Evolutionary conservation across 2,329 filamentous ascomycete species (phyloP).

Genomic region (Phoma sp.): DNA sequence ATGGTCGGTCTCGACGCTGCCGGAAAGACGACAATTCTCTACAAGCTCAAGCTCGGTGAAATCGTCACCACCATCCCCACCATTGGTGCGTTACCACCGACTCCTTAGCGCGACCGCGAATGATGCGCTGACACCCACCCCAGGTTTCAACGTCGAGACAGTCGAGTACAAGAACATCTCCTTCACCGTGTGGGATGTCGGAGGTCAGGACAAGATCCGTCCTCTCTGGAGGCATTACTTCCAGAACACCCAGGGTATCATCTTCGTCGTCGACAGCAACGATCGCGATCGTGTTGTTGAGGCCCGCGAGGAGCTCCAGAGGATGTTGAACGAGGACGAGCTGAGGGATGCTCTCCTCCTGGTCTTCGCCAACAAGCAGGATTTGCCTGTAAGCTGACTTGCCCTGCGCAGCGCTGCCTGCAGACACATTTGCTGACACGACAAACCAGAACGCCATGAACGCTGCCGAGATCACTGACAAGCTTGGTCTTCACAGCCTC

Average conservation of each 20-base stretch:
- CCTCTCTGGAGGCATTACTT: constrained; percentile 99
- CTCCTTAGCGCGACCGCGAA: constrained; percentile 6
- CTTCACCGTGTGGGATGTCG: constrained; percentile 99
- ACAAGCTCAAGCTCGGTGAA: constrained; percentile 98
- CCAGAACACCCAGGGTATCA: constrained; percentile 91
- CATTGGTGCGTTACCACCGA: constrained; percentile 63
- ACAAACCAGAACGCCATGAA: constrained; percentile 93
- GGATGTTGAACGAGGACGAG: constrained; percentile 97
- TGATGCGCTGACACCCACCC: constrained; percentile 32
- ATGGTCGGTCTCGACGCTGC: constrained; percentile 98
- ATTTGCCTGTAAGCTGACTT: constrained; percentile 72
- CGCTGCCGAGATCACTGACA: constrained; percentile 99
- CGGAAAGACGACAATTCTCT: constrained; percentile 96
- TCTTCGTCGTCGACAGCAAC: constrained; percentile 97
- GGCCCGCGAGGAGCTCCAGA: constrained; percentile 89
- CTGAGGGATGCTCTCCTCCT: constrained; percentile 94
- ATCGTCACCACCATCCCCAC: constrained; percentile 98
- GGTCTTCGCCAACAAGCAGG: constrained; percentile 99
- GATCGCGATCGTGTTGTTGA: constrained; percentile 92
- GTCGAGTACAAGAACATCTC: constrained; percentile 99
- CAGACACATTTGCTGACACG: constrained; percentile 9
- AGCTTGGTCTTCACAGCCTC: constrained; percentile 98
- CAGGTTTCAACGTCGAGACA: constrained; percentile 95
- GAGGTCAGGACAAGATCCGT: constrained; percentile 98
- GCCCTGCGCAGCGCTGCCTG: background rate